phyloP scores from a whole-genome alignment of 331 rosid genomes.

The Arachis monticola region DNA sequence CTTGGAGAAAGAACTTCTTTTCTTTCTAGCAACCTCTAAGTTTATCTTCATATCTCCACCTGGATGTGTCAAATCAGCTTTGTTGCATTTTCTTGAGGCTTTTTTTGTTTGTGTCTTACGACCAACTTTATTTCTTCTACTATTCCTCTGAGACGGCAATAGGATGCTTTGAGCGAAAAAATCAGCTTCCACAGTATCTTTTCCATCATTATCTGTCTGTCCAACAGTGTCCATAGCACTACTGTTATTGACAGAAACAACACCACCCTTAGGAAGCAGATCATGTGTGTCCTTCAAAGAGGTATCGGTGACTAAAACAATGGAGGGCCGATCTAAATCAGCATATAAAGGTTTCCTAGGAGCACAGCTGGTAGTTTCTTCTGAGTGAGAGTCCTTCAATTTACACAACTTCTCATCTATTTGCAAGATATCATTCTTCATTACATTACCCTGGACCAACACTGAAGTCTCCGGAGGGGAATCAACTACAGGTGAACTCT shows the following conservation, averaged over 20 bases:
- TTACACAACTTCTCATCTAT: slow-evolving; percentile 42
- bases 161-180: slow-evolving; percentile 46
- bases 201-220: slow-evolving; percentile 50
- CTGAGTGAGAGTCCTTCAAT: slow-evolving; percentile 47
- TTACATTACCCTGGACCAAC: slow-evolving; percentile 47
- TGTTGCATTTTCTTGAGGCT: slow-evolving; percentile 64
- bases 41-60: slow-evolving; percentile 43
- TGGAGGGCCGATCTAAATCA: slow-evolving; percentile 51
- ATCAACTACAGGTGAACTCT: slow-evolving; percentile 47
- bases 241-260: slow-evolving; percentile 50
- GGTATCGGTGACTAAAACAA: slow-evolving; percentile 40
- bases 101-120: slow-evolving; percentile 62
- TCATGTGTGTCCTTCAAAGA: slow-evolving; percentile 50
- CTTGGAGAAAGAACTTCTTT: slow-evolving; percentile 79
- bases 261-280: slow-evolving; percentile 42
- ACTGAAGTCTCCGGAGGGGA: slow-evolving; percentile 42
- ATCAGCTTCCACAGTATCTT: slow-evolving; percentile 51
- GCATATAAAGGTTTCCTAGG: slow-evolving; percentile 45
- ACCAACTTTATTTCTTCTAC: slow-evolving; percentile 56
- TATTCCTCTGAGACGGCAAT: slow-evolving; percentile 59
- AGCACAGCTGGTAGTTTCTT: slow-evolving; percentile 37
- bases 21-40: slow-evolving; percentile 65
- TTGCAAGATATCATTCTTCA: slow-evolving; percentile 38
- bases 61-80: slow-evolving; percentile 46
- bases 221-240: slow-evolving; percentile 40